A percentile compares a stretch with the other conserved stretches of the same genome.
Conservation (phyloP, 1,139 yeast genomes). For the Suhomyces bokatorum region DNA sequence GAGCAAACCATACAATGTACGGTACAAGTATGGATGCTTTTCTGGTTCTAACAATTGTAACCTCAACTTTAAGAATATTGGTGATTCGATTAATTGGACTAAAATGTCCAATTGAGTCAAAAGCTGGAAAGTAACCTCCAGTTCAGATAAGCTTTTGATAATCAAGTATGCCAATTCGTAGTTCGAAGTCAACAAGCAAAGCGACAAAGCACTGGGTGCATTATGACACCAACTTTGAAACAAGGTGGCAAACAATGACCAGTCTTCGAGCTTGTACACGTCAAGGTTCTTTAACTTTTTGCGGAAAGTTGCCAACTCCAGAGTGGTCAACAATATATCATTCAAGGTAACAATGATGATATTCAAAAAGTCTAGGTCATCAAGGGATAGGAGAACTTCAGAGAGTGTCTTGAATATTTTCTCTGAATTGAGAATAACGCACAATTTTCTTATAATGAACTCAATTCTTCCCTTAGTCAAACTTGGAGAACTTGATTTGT, state of each 20-base stretch:
- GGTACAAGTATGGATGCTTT: slow-evolving; percentile 76
- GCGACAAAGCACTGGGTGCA: slow-evolving; percentile 82
- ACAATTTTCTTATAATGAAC: slow-evolving; percentile 79
- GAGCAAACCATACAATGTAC: slow-evolving; percentile 85
- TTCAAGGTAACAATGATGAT: slow-evolving; percentile 85
- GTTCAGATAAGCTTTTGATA: slow-evolving; percentile 70
- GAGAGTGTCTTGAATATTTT: slow-evolving; percentile 81
- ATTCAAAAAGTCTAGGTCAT: slow-evolving; percentile 68
- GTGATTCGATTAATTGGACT: slow-evolving; percentile 76
- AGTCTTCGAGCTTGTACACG: slow-evolving; percentile 56
- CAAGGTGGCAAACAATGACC: slow-evolving; percentile 69
- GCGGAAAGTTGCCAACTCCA: slow-evolving; percentile 72
- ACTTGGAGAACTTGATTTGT: slow-evolving; percentile 8
- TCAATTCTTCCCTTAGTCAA: slow-evolving; percentile 72
- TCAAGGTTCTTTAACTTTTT: slow-evolving; percentile 58
- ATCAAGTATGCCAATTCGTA: slow-evolving; percentile 86
- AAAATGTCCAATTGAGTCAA: slow-evolving; percentile 77
- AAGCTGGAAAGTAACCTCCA: slow-evolving; percentile 70
- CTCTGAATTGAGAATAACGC: slow-evolving; percentile 80
- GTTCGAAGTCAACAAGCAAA: slow-evolving; percentile 84
- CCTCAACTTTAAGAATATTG: slow-evolving; percentile 85
- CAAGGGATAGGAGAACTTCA: slow-evolving; percentile 60
- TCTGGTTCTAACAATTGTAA: slow-evolving; percentile 87
- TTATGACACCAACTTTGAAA: slow-evolving; percentile 94
- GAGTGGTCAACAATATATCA: slow-evolving; percentile 84